phyloP scores from a whole-genome alignment of 2,329 filamentous ascomycete species.

The Penicillium vulpinum region DNA sequence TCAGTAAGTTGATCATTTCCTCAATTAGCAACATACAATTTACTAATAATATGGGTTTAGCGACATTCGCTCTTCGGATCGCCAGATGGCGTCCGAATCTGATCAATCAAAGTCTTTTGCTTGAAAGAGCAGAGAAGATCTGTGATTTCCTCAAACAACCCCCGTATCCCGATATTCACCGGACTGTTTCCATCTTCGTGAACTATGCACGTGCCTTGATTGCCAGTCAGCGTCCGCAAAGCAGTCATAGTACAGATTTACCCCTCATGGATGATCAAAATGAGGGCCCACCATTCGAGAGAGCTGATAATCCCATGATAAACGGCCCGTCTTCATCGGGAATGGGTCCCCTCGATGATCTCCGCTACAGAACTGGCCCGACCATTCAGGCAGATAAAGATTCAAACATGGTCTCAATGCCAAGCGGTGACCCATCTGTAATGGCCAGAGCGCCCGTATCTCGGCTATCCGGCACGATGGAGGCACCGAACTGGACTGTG shows the following conservation, averaged over 20 bases:
- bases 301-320: constrained; percentile 18
- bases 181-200: constrained; percentile 40
- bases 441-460: constrained; percentile 25
- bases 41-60: constrained; percentile 23
- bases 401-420: constrained; percentile 15
- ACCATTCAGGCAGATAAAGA: constrained; percentile 23
- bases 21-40: neutral
- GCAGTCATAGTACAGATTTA: constrained; percentile 17
- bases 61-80: constrained; percentile 37
- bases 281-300: constrained; percentile 15
- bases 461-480: constrained; percentile 32
- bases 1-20: constrained; percentile 31
- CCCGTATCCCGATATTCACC: constrained; percentile 41
- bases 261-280: constrained; percentile 18
- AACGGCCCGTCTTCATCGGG: constrained; percentile 19
- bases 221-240: constrained; percentile 26
- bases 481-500: constrained; percentile 38
- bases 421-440: constrained; percentile 20
- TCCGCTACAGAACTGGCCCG: constrained; percentile 20
- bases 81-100: constrained; percentile 37
- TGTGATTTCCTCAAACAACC: constrained; percentile 38
- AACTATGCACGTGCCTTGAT: constrained; percentile 38
- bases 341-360: constrained; percentile 19
- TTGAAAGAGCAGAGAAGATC: constrained; percentile 35
- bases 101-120: constrained; percentile 32